A percentile compares a stretch with the other conserved stretches of the same genome.
These are phyloP conservation scores for Xylaria sp. DNA, from an alignment of 2,329 filamentous ascomycete genomes.

Conservation along the genomic window DNA sequence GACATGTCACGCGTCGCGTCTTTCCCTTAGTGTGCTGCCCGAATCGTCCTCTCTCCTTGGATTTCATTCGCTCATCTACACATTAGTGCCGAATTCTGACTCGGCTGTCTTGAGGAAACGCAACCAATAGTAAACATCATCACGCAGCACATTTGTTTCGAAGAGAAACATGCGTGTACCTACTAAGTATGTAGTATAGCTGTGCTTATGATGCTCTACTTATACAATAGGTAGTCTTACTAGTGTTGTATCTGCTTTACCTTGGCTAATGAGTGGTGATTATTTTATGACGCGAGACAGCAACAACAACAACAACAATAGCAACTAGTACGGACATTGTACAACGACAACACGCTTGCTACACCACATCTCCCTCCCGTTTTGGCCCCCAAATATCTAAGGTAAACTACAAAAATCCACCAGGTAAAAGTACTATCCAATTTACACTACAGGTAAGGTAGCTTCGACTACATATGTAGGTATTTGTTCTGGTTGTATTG, in stretches of 20 bases:
- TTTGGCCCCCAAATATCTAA: background rate
- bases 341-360: background rate
- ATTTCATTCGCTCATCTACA: constrained; percentile 24
- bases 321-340: too few species aligned
- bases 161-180: constrained; percentile 18
- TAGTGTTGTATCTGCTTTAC: too few species aligned
- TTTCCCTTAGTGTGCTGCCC: constrained; percentile 8
- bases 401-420: background rate
- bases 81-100: constrained; percentile 25
- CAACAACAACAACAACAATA: background rate
- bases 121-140: constrained; percentile 18
- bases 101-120: constrained; percentile 14
- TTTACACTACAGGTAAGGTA: too few species aligned
- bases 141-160: constrained; percentile 19
- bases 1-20: constrained; percentile 36
- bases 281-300: constrained; percentile 3
- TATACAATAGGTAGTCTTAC: background rate
- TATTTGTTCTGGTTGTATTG: background rate
- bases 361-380: background rate
- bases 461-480: too few species aligned
- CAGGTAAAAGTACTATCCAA: too few species aligned
- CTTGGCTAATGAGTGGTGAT: too few species aligned
- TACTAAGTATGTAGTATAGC: background rate
- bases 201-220: background rate
- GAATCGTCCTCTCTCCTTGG: constrained; percentile 1